phyloP scores from a whole-genome alignment of 176 grass and related monocot genomes.

The Ampelocalamus luodianensis region DNA sequence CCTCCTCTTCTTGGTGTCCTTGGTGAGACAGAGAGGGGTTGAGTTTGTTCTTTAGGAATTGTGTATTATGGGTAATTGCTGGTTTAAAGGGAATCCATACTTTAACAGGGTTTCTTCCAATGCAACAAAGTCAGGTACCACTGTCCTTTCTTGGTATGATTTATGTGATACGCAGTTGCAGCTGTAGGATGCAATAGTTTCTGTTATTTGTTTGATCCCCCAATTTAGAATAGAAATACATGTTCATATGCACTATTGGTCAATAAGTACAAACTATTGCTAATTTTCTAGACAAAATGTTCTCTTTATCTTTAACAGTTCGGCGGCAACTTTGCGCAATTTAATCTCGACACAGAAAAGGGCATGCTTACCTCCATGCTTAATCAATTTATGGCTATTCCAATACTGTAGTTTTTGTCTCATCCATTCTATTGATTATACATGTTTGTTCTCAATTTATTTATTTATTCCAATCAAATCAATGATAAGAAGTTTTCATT shows the following conservation, averaged over 20 bases:
- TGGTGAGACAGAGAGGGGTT: conserved; percentile 29
- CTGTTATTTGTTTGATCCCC: conserved; percentile 27
- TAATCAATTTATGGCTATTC: neutral
- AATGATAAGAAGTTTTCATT: neutral
- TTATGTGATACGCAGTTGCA: neutral
- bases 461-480: neutral
- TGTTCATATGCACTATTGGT: conserved; percentile 1
- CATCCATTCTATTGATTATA: neutral
- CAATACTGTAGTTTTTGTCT: conserved; percentile 1
- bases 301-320: neutral
- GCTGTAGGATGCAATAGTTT: neutral
- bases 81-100: conserved; percentile 53
- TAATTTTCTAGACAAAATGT: neutral
- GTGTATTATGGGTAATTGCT: conserved; percentile 72
- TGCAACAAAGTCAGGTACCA: conserved; percentile 70
- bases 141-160: conserved; percentile 43
- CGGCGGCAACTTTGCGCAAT: neutral
- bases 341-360: neutral
- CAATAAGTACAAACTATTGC: neutral
- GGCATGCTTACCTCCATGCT: conserved; percentile 1
- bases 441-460: neutral
- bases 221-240: neutral
- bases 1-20: conserved; percentile 28
- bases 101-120: conserved; percentile 84
- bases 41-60: conserved; percentile 19